Percentiles rank a stretch among this genome's conserved stretches.
Conservation (phyloP, 768 basidiomycete genomes). For the Kwoniella sp. region DNA sequence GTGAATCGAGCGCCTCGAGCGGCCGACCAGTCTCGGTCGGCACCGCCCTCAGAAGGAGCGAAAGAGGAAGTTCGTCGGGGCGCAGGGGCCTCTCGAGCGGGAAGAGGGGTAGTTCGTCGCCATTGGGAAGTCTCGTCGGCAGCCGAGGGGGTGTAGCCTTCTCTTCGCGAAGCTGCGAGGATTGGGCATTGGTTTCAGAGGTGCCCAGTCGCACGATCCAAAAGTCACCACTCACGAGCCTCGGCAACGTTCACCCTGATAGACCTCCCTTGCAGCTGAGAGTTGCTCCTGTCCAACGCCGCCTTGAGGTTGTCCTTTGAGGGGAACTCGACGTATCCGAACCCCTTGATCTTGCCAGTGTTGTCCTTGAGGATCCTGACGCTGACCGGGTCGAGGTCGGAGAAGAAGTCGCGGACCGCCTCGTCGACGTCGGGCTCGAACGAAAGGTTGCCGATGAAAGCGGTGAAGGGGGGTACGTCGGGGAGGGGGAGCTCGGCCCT, state of each 20-base stretch:
- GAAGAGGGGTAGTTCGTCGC: conserved; percentile 82
- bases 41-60: conserved; percentile 23
- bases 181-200: neutral
- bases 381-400: conserved; percentile 61
- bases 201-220: conserved; percentile 14
- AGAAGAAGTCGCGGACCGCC: conserved; percentile 70
- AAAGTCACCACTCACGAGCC: conserved; percentile 65
- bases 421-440: conserved; percentile 86
- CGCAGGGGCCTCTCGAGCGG: conserved; percentile 44
- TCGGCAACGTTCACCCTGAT: conserved; percentile 93
- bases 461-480: conserved; percentile 86
- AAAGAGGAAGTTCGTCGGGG: conserved; percentile 31
- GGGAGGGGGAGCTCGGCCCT: conserved; percentile 96
- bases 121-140: conserved; percentile 78
- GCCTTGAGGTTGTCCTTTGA: conserved; percentile 79
- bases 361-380: conserved; percentile 85
- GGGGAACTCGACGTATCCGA: conserved; percentile 95
- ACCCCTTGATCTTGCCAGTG: conserved; percentile 94
- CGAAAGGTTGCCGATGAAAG: conserved; percentile 91
- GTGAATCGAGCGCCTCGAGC: conserved; percentile 51
- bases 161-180: conserved; percentile 21
- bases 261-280: conserved; percentile 69
- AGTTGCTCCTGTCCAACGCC: conserved; percentile 67
- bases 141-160: conserved; percentile 59
- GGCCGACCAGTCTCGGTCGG: conserved; percentile 50